Evolutionary conservation across 345 rosid species (phyloP).

Genomic region (Xanthoceras sorbifolium): DNA sequence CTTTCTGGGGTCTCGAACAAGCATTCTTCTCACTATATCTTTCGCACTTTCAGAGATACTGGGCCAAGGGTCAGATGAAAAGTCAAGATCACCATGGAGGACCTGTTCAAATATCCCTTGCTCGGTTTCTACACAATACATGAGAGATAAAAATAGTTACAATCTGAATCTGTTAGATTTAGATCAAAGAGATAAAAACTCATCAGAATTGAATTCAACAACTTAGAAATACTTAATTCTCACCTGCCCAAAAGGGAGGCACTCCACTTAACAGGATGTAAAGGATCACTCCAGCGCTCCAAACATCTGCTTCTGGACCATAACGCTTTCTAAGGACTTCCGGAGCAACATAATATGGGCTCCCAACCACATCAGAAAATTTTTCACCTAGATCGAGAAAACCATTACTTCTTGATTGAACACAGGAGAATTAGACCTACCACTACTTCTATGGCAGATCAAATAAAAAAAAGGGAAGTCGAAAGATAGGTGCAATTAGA

Average conservation of each 20-base stretch:
- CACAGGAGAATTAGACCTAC: not conserved
- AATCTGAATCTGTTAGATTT: not conserved
- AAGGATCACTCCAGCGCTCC: constrained; percentile 96
- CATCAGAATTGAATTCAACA: constrained; percentile 4
- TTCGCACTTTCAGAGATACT: constrained; percentile 83
- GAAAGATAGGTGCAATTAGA: constrained; percentile 1
- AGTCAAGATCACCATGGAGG: constrained; percentile 83
- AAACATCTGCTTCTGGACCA: constrained; percentile 90
- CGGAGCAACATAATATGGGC: constrained; percentile 95
- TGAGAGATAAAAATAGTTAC: constrained; percentile 6
- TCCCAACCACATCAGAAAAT: constrained; percentile 82
- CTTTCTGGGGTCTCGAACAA: constrained; percentile 71
- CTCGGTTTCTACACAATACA: constrained; percentile 62
- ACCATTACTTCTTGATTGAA: not conserved
- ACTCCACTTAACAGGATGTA: constrained; percentile 88
- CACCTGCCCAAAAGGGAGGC: constrained; percentile 96
- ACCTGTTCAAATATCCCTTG: constrained; percentile 90
- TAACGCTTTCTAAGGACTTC: constrained; percentile 78
- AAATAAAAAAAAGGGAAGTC: not conserved
- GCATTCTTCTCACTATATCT: constrained; percentile 87
- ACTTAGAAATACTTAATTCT: constrained; percentile 21
- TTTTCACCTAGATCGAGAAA: constrained; percentile 53
- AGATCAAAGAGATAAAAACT: constrained; percentile 11
- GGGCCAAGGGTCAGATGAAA: constrained; percentile 88
- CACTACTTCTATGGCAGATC: not conserved